Conservation (phyloP, 345 rosid genomes). For the Melastoma malabathricum region DNA sequence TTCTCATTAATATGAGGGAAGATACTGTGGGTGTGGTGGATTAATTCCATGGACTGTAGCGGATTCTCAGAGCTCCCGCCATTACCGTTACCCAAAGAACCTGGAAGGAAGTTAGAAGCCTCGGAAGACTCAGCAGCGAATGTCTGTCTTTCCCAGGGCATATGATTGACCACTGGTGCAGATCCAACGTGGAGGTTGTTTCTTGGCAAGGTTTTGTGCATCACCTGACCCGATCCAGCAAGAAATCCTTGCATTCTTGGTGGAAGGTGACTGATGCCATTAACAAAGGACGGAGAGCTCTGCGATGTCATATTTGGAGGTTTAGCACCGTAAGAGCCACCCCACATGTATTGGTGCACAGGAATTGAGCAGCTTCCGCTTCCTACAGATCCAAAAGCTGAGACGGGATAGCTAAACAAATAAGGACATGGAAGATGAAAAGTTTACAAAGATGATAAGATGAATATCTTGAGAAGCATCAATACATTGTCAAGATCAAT, state of each 20-base stretch:
- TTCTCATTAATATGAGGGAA: slow-evolving; percentile 39
- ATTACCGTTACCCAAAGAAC: slow-evolving; percentile 23
- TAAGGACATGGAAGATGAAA: background rate
- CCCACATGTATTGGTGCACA: slow-evolving; percentile 51
- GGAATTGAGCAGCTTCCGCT: slow-evolving; percentile 49
- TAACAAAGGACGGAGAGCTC: slow-evolving; percentile 61
- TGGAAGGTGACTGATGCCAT: slow-evolving; percentile 42
- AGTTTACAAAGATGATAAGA: too few species aligned
- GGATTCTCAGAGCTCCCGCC: slow-evolving; percentile 16
- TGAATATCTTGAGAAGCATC: too few species aligned
- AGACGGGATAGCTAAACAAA: slow-evolving; percentile 1
- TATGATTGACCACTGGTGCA: slow-evolving; percentile 57
- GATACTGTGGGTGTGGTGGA: slow-evolving; percentile 13
- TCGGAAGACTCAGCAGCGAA: slow-evolving; percentile 72
- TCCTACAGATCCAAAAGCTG: slow-evolving; percentile 64
- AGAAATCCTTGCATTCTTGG: slow-evolving; percentile 53
- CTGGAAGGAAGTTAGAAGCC: slow-evolving; percentile 13
- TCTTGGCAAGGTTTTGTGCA: slow-evolving; percentile 38
- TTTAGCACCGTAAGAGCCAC: slow-evolving; percentile 50
- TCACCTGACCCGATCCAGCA: slow-evolving; percentile 49
- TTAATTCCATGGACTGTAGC: slow-evolving; percentile 17
- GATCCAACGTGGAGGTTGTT: slow-evolving; percentile 72
- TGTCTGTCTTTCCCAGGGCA: slow-evolving; percentile 68
- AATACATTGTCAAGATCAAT: too few species aligned
- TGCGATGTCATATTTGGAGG: slow-evolving; percentile 67